Base-by-base conservation (phyloP, 2,329 filamentous ascomycete species). In the Fusarium ambrosium region DNA sequence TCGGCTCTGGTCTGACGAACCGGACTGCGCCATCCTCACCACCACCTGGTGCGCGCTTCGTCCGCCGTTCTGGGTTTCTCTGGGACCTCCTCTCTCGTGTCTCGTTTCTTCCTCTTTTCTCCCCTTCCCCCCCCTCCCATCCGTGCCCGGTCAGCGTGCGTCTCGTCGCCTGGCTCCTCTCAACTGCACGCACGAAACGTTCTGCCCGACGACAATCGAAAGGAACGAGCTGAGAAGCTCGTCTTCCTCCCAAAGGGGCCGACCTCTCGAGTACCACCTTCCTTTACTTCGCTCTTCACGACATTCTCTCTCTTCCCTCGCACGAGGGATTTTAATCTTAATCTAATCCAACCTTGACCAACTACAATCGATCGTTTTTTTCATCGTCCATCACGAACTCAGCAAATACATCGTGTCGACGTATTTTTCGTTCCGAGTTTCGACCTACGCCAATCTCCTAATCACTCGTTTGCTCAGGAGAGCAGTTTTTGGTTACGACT, bases 401-500 rank as follows among this genome's bases (percentile, higher is more conserved):
- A 72, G 18, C 51, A 66, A 59, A 39, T 39, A 59, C 56, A 66
- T 59, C 67, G 59, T 64, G 41, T 62, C 65, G 48, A 60, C 64
- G 69, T 20, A 32, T 39, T 55, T 68, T 64, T 36, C 34, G 13
- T 36, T 36, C 34, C 59, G 72, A 75, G 56, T 62, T 68, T 66
- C 70, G 72, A 62, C 64, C 70, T 66, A 62, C 69, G 66, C 74
- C 62, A 71, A 66, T 71, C 68, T 62, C 41, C 43, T 62, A 66
- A 67, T 66, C 71, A 75, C 71, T 76, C 72, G 68, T 74, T 74
- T 67, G 68, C 69, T 73, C 64, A 66, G 41, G 61, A 73, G 76
- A 78, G 70, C 48, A 70, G 65, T 78, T 83, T 81, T 81, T 79
- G 79, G 75, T 79, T 81, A 81, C 79, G 72, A 77, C 77, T 75